Evolutionary conservation across 2,329 filamentous ascomycete species (phyloP), one percentile per base, ranked within the genome.

Genomic region (Fusarium sacchari): DNA sequence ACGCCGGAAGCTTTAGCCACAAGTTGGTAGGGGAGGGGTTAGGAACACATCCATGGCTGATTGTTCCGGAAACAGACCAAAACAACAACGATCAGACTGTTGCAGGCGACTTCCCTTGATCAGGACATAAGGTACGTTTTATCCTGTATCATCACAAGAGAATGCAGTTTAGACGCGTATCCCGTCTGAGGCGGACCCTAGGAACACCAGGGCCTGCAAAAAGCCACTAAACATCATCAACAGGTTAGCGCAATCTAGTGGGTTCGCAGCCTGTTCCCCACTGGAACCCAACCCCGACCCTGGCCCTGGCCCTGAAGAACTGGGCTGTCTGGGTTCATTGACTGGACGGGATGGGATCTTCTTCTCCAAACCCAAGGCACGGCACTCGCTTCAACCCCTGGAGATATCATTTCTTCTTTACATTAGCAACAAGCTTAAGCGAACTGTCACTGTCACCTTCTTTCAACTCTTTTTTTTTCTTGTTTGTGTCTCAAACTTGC

Each of bases 401-500:
- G 62, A 60, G 46, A 56, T 58, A 69, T 72, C 67, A 60, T 74
- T 67, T 74, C 67, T 73, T 74, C 63, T 74, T 69, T 70, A 69
- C 67, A 69, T 69, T 69, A 70, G 67, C 46, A 52, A 46, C 40
- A 20, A 53, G 40, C 5, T 49, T 60, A 69, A 69, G 65, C 66
- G 67, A 69, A 59, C 30, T 39, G 40, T 56, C 39, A 53, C 14
- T 57, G 30, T 43, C 24, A 43, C 49, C n/a, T 52, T 47, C 28
- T 43, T 50, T 40, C 32, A 50, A 67, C 40, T 46, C 43, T 46
- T 46, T 14, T 47, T 20, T n/a, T n/a, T 39, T 37, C 28, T 46
- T 59, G 24, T 26, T 44, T 7, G 37, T 30, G 14, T 50, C 47
- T 37, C 17, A 46, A 39, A 39, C 50, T 30, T 46, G n/a, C 24